Evolutionary conservation across 73 alveolate species (phyloP), one percentile per base, ranked within the genome.

Genomic region (Durusdinium trenchii): DNA sequence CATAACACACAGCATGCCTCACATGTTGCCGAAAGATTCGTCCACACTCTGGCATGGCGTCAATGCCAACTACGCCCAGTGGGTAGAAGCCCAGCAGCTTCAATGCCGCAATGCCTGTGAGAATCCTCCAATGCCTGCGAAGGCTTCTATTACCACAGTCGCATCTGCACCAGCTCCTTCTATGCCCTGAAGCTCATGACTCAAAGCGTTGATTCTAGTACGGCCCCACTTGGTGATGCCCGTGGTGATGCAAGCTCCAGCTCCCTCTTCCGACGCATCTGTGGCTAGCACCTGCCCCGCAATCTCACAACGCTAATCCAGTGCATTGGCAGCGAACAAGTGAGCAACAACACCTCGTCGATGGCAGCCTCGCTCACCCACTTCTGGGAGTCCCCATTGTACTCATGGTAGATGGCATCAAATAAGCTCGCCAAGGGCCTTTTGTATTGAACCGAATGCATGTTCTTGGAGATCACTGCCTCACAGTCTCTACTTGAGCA

Each of bases 391-490:
- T 14, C 26, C 30, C 40, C 20, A 50, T 35, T 36, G 35, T 16
- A 16, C 40, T 52, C 18, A 51, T 73, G 94, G 64, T 86, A 86
- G 64, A 86, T 42, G 62, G 52, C 83, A 30, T 86, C 95, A 18
- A 86, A 86, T 23, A 64, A 14, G n/a, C 95, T 60, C 0, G 84
- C 95, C 62, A 86, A 46, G 7, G 95, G 95, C 1, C 95, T 40
- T 61, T 64, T 42, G 83, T 57, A 86, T n/a, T 86, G 95, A 6
- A 61, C 62, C 0, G 95, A 60, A 18, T 86, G 95, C 95, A 86
- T 86, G 47, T 2, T 10, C n/a, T 86, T 86, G 10, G 83, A 81
- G 3, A 86, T 62, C 0, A 86, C 47, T 0, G 95, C 36, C 64
- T 7, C 38, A n/a, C 54, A n/a, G 62, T 86, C 95, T 6, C 18